These are phyloP conservation scores for Lithospermum erythrorhizon DNA, from an alignment of 257 asterid genomes.

Conservation along the genomic window DNA sequence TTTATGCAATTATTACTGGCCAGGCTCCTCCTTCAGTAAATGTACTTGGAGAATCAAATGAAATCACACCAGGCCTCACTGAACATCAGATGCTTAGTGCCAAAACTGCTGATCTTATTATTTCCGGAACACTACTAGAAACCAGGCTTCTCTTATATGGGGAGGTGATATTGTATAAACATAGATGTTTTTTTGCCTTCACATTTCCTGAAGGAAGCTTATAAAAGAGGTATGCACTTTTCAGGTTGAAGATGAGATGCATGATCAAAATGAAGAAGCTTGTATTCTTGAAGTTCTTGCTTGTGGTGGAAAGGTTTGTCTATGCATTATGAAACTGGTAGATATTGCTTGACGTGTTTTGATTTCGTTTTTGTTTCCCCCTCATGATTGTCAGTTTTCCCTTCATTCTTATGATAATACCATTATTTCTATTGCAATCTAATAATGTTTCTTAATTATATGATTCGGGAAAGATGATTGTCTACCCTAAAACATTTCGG, in stretches of 20 bases:
- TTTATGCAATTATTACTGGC: neutral
- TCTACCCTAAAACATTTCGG: neutral
- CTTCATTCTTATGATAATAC: neutral
- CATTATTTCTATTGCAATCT: neutral
- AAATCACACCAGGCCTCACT: slow-evolving; percentile 32
- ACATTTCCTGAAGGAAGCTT: neutral
- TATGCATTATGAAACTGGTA: neutral
- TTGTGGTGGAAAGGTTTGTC: slow-evolving; percentile 90
- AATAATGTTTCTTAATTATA: too few relatives aligned
- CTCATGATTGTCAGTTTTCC: neutral
- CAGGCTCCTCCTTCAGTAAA: slow-evolving; percentile 82
- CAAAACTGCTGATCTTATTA: slow-evolving; percentile 77
- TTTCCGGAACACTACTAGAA: slow-evolving; percentile 75
- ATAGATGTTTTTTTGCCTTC: neutral
- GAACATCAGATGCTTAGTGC: slow-evolving; percentile 29
- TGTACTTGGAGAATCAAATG: slow-evolving; percentile 58
- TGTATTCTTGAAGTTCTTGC: slow-evolving; percentile 79
- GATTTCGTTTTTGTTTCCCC: slow-evolving; percentile 4
- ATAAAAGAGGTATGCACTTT: slow-evolving; percentile 2
- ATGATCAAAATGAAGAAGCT: slow-evolving; percentile 45
- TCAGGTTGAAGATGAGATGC: slow-evolving; percentile 56
- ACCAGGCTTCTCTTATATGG: slow-evolving; percentile 74
- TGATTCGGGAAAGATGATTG: neutral
- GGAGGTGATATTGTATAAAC: slow-evolving; percentile 38
- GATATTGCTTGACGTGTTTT: slow-evolving; percentile 11